Conservation (phyloP, 1,284 basidiomycete species). For the Malassezia japonica region DNA sequence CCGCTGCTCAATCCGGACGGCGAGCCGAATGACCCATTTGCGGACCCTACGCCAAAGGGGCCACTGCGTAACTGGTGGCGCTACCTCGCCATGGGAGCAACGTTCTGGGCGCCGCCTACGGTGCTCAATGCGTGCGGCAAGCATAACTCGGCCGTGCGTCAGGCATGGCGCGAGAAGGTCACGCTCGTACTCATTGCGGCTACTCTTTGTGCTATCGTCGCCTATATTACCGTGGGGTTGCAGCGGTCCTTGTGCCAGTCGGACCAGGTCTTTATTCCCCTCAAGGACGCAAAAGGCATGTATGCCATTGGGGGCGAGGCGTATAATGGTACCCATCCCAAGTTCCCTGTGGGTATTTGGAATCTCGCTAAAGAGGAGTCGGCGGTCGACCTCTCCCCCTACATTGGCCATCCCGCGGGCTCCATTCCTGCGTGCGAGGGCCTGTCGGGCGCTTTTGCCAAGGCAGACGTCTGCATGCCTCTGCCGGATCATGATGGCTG, state of each 20-base stretch:
- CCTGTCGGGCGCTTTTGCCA: slow-evolving; percentile 55
- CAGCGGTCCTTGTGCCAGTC: slow-evolving; percentile 80
- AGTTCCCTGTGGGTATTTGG: neutral
- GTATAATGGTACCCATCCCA: slow-evolving; percentile 57
- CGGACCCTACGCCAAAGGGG: neutral
- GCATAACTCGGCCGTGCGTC: slow-evolving; percentile 30
- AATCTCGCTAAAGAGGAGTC: neutral
- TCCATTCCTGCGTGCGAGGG: slow-evolving; percentile 56
- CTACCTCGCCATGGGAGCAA: slow-evolving; percentile 17
- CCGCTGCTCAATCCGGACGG: slow-evolving; percentile 58
- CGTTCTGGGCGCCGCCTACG: slow-evolving; percentile 42
- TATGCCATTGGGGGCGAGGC: slow-evolving; percentile 70
- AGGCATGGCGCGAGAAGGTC: slow-evolving; percentile 48
- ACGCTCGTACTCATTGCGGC: slow-evolving; percentile 35
- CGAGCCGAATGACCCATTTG: slow-evolving; percentile 15
- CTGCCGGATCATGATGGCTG: slow-evolving; percentile 51
- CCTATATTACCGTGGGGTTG: slow-evolving; percentile 88
- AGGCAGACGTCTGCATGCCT: neutral
- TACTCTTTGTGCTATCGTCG: slow-evolving; percentile 66
- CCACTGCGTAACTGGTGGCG: slow-evolving; percentile 14
- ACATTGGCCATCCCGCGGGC: slow-evolving; percentile 54
- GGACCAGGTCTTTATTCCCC: slow-evolving; percentile 1
- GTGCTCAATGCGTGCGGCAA: slow-evolving; percentile 49
- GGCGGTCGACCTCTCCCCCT: slow-evolving; percentile 78
- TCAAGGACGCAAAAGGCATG: slow-evolving; percentile 12